Percentiles rank a stretch among this genome's conserved stretches.
These are phyloP conservation scores for Areca catechu DNA, from an alignment of 176 grass and related monocot genomes.

Conservation along the genomic window DNA sequence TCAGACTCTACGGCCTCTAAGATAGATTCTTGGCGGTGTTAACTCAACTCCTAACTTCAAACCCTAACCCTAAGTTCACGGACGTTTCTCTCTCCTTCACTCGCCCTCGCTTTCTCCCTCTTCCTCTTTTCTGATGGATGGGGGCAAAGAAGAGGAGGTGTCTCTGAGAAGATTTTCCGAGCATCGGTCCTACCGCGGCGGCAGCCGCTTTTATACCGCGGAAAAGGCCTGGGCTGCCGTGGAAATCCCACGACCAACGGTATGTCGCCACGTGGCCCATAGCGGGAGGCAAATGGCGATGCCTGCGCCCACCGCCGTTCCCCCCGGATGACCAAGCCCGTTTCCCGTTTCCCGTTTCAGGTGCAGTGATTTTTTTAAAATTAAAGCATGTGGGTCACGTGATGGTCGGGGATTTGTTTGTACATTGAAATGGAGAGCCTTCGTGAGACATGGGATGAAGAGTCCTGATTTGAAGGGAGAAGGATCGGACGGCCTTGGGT, in stretches of 20 bases:
- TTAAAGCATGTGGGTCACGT: too few species aligned
- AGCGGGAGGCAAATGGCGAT: neutral
- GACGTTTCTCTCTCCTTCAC: neutral
- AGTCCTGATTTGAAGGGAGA: too few species aligned
- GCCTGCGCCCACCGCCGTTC: too few species aligned
- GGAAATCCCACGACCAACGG: slow-evolving; percentile 9
- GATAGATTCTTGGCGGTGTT: too few species aligned
- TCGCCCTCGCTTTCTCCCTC: neutral
- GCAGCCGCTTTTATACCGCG: slow-evolving; percentile 3
- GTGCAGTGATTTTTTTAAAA: too few species aligned
- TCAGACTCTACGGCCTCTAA: too few species aligned
- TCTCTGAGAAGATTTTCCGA: slow-evolving; percentile 7
- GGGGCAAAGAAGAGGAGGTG: neutral
- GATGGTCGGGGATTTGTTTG: too few species aligned
- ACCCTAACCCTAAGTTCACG: neutral
- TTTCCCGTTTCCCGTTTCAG: too few species aligned
- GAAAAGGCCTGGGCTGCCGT: neutral
- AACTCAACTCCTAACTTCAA: neutral
- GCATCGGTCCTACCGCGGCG: slow-evolving; percentile 8
- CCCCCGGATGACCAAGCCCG: too few species aligned
- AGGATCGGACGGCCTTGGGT: too few species aligned
- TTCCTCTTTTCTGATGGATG: neutral
- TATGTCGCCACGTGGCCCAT: neutral
- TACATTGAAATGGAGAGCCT: too few species aligned
- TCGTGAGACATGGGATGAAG: too few species aligned